Conservation (phyloP, 2,329 filamentous ascomycete species). For the Stagonosporopsis cucurbitacearum region DNA sequence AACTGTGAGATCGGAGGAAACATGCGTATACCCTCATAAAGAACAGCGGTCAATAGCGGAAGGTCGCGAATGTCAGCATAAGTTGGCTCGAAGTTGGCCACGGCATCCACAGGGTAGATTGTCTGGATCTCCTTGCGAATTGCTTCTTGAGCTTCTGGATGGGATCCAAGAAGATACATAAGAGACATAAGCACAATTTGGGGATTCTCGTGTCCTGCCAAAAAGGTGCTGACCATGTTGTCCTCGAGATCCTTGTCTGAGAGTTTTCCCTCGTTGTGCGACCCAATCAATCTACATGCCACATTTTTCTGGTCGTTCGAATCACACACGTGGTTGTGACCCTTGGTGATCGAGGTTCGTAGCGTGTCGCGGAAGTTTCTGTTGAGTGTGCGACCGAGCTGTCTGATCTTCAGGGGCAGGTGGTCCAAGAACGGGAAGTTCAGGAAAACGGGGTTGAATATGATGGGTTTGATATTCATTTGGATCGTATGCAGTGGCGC, state of each 20-base stretch:
- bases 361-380: slow-evolving; percentile 30
- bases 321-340: slow-evolving; percentile 34
- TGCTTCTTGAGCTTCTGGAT: slow-evolving; percentile 28
- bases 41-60: slow-evolving; percentile 53
- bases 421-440: slow-evolving; percentile 38
- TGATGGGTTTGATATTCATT: slow-evolving; percentile 35
- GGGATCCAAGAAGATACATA: slow-evolving; percentile 32
- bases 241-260: slow-evolving; percentile 36
- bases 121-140: slow-evolving; percentile 29
- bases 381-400: slow-evolving; percentile 29
- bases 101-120: slow-evolving; percentile 21
- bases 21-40: slow-evolving; percentile 57
- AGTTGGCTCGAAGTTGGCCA: slow-evolving; percentile 24
- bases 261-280: slow-evolving; percentile 28
- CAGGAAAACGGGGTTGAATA: slow-evolving; percentile 37
- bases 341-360: slow-evolving; percentile 29
- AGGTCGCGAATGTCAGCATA: slow-evolving; percentile 44
- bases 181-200: slow-evolving; percentile 36
- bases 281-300: slow-evolving; percentile 32
- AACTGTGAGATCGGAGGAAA: slow-evolving; percentile 59
- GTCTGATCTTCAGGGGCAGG: slow-evolving; percentile 27
- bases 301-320: slow-evolving; percentile 27
- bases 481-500: slow-evolving; percentile 31
- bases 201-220: slow-evolving; percentile 39
- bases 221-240: slow-evolving; percentile 35